Evolutionary conservation across 768 basidiomycete genomes (phyloP), one percentile per base, ranked within the genome.

Genomic region (Crepidotus variabilis): DNA sequence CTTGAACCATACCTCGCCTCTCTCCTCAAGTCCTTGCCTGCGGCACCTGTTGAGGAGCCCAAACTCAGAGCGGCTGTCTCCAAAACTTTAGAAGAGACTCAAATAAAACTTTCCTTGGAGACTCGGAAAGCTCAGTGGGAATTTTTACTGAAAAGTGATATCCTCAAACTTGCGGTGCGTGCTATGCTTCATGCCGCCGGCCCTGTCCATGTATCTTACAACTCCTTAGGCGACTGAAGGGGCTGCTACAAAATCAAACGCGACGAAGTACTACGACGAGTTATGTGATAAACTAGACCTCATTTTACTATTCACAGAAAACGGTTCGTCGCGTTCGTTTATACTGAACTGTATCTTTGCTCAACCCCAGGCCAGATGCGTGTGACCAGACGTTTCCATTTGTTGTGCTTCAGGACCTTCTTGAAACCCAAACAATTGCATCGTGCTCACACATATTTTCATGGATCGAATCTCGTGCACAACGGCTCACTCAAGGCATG

Each of bases 401-500:
- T 58, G 75, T 75, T 33, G 76, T 90, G 13, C 80, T 94, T 1
- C 87, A 92, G 65, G 91, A 93, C 63, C 76, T 95, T 18, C 75
- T 95, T 51, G 93, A 95, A 69, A 85, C 84, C 0, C 91, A 94
- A 60, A 94, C 93, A 6, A 88, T 95, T 59, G 70, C 76, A 0
- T 92, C 90, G 16, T 94, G 93, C 66, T 90, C 90, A 9, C 86
- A 89, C 60, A 83, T 95, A 21, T 93, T 94, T 72, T 86, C 86
- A 2, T 95, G 92, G 89, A 87, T 94, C 49, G 92, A 95, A 72
- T 69, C 70, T 55, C 85, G 90, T 23, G 81, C 86, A 0, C 71
- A 76, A 14, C 79, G 88, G 14, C 77, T 94, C 35, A 94, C 90
- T 0, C 78, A 83, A 57, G 86, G 81, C 50, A 85, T 94, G 84